Percentiles rank a stretch among this genome's conserved stretches.
Conservation (phyloP, 73 alveolate species). For the Paramecium tetraurelia region DNA sequence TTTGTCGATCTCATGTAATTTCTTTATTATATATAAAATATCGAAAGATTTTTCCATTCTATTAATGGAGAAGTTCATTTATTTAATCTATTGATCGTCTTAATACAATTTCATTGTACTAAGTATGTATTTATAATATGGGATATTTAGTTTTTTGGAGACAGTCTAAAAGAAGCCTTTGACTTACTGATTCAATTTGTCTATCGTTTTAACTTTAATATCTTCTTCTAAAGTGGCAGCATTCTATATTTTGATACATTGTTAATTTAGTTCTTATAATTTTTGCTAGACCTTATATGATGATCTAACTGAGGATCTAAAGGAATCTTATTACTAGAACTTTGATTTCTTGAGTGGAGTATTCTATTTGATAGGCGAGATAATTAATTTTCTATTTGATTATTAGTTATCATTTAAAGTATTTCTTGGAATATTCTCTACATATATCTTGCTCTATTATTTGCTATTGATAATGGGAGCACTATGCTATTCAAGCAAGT, state of each 20-base stretch:
- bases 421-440: background rate
- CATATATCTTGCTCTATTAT: background rate
- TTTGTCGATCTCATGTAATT: constrained; percentile 16
- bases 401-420: background rate
- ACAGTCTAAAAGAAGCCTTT: constrained; percentile 13
- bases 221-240: background rate
- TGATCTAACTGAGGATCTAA: background rate
- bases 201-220: background rate
- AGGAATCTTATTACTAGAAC: background rate
- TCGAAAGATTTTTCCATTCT: constrained; percentile 27
- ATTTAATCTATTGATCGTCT: background rate
- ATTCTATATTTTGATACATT: background rate
- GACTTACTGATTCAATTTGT: background rate
- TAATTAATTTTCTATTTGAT: background rate
- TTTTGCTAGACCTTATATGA: background rate
- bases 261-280: background rate
- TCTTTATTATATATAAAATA: background rate
- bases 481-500: background rate
- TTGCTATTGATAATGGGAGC: background rate
- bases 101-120: background rate
- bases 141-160: background rate
- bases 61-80: background rate
- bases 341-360: background rate
- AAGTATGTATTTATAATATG: background rate
- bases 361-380: background rate